phyloP scores from a whole-genome alignment of 2,329 filamentous ascomycete genomes.

The Ustilaginoidea virens region DNA sequence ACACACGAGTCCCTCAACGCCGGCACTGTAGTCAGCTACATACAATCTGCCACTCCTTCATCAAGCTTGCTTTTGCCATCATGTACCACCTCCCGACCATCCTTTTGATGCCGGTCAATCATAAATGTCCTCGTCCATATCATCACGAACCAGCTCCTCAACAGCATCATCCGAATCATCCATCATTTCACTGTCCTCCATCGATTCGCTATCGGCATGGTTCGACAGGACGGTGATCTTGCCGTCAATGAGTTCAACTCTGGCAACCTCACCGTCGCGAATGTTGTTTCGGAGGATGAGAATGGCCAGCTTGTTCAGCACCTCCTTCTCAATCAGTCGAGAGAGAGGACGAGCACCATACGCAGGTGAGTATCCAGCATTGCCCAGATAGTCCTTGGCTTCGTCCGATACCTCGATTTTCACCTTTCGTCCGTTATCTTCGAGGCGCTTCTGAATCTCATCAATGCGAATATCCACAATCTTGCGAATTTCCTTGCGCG shows the following conservation, averaged over 20 bases:
- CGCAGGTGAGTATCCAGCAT: slow-evolving; percentile 82
- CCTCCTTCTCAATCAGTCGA: slow-evolving; percentile 90
- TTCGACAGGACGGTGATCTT: slow-evolving; percentile 74
- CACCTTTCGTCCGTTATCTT: slow-evolving; percentile 72
- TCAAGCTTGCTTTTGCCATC: neutral
- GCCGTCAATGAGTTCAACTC: slow-evolving; percentile 63
- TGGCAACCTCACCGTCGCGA: slow-evolving; percentile 69
- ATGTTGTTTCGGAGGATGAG: slow-evolving; percentile 77
- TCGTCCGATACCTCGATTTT: slow-evolving; percentile 66
- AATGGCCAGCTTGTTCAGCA: slow-evolving; percentile 84
- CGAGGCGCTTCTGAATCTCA: slow-evolving; percentile 88
- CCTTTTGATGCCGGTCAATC: slow-evolving; percentile 14
- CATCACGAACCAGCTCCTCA: slow-evolving; percentile 48
- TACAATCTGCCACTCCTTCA: neutral
- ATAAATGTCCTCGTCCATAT: slow-evolving; percentile 44
- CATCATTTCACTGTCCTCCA: slow-evolving; percentile 56
- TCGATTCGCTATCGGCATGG: slow-evolving; percentile 47
- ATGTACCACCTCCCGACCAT: neutral
- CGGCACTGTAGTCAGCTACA: too few species aligned
- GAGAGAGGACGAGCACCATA: slow-evolving; percentile 85
- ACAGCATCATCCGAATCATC: slow-evolving; percentile 59
- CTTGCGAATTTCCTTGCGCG: slow-evolving; percentile 74
- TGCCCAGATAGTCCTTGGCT: slow-evolving; percentile 86
- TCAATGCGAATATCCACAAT: slow-evolving; percentile 81
- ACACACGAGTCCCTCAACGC: too few species aligned